These are phyloP conservation scores for Rhynchosporium agropyri DNA, from an alignment of 2,329 filamentous ascomycete genomes.

Conservation along the genomic window DNA sequence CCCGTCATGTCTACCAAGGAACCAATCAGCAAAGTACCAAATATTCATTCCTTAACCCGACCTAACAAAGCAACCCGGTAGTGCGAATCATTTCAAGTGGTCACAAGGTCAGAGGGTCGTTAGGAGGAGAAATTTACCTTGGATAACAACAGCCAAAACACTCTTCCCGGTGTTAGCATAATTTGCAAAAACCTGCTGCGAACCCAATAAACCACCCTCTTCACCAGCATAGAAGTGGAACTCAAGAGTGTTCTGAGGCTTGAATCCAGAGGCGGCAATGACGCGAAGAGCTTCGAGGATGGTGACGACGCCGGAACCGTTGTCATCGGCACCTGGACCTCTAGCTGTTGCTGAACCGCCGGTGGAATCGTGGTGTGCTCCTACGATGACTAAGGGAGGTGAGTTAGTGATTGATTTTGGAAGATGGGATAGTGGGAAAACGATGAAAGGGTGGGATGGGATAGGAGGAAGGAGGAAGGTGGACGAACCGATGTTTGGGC, in stretches of 20 bases:
- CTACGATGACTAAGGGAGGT: conserved; percentile 8
- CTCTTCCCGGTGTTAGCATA: conserved; percentile 73
- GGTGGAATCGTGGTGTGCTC: conserved; percentile 11
- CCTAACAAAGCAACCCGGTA: too few species aligned
- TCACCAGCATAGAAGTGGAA: conserved; percentile 95
- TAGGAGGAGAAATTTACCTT: conserved; percentile 56
- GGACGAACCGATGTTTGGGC: conserved; percentile 18
- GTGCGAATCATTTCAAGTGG: background rate
- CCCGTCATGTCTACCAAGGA: conserved; percentile 71
- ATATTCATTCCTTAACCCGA: background rate
- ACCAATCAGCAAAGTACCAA: background rate
- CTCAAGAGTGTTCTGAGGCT: conserved; percentile 84
- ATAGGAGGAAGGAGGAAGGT: too few species aligned
- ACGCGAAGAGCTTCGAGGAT: conserved; percentile 87
- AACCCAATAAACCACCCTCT: conserved; percentile 82
- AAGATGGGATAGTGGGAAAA: background rate
- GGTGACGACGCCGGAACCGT: conserved; percentile 88
- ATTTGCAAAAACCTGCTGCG: conserved; percentile 79
- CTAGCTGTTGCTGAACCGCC: conserved; percentile 14
- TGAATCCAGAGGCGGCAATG: conserved; percentile 67
- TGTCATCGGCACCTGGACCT: conserved; percentile 88
- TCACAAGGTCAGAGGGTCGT: too few species aligned
- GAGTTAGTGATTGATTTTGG: background rate
- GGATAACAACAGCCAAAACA: conserved; percentile 93
- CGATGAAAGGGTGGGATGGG: background rate